phyloP scores from a whole-genome alignment of 2,329 filamentous ascomycete genomes.

The Fusarium sp. region DNA sequence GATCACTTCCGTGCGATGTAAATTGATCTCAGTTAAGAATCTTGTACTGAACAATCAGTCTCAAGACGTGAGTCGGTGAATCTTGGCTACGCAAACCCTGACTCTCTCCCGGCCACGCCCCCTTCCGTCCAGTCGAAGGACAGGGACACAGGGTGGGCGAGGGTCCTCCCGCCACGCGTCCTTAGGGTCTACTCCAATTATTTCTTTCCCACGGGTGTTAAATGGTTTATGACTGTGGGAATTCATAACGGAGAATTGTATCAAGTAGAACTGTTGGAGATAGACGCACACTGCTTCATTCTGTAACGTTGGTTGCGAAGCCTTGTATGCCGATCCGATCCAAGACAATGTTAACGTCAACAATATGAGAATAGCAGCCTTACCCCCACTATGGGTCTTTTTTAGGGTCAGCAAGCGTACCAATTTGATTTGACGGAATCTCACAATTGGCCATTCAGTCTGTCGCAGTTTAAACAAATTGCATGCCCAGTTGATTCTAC shows the following conservation, averaged over 20 bases:
- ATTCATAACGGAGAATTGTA: slow-evolving; percentile 18
- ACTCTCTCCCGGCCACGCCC: slow-evolving; percentile 19
- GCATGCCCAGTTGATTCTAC: slow-evolving; percentile 28
- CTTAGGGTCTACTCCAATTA: slow-evolving; percentile 29
- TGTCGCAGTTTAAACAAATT: slow-evolving; percentile 16
- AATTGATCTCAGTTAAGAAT: slow-evolving; percentile 5
- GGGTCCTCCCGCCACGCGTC: slow-evolving; percentile 44
- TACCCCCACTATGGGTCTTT: slow-evolving; percentile 22
- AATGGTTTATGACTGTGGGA: slow-evolving; percentile 13
- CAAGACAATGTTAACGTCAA: slow-evolving; percentile 5
- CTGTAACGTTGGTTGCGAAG: slow-evolving; percentile 30
- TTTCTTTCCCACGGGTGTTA: slow-evolving; percentile 9
- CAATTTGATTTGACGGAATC: not conserved
- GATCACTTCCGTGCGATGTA: not conserved
- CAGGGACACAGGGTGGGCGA: slow-evolving; percentile 14
- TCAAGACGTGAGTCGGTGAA: slow-evolving; percentile 9
- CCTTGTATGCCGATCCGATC: slow-evolving; percentile 8
- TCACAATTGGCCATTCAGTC: not conserved
- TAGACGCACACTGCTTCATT: slow-evolving; percentile 17
- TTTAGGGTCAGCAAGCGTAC: not conserved
- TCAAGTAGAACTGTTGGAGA: slow-evolving; percentile 17
- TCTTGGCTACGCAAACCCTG: slow-evolving; percentile 19
- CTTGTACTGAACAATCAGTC: not conserved
- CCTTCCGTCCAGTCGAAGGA: slow-evolving; percentile 16
- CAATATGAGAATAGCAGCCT: slow-evolving; percentile 16